Conservation (phyloP, 176 grass and related monocot genomes). For the Poa pratensis region DNA sequence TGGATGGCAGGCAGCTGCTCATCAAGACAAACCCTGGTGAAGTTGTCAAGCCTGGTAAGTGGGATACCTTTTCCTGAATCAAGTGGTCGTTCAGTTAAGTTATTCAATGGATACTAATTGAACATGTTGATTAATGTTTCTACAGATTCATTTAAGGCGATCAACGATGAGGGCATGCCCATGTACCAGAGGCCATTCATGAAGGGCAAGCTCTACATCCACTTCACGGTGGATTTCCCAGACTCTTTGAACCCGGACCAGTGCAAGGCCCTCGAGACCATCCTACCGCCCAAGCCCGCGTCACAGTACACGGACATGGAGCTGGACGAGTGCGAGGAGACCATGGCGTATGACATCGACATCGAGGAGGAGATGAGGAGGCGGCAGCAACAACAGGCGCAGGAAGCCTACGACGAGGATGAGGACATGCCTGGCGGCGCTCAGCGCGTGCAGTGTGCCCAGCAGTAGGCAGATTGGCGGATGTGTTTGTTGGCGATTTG, state of each 20-base stretch:
- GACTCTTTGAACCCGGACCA: constrained; percentile 64
- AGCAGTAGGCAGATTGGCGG: constrained; percentile 52
- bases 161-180: constrained; percentile 91
- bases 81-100: background rate
- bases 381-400: constrained; percentile 72
- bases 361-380: constrained; percentile 83
- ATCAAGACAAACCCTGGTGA: constrained; percentile 85
- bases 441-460: constrained; percentile 87
- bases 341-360: constrained; percentile 67
- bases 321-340: constrained; percentile 90
- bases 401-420: constrained; percentile 87
- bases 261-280: constrained; percentile 67
- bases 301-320: constrained; percentile 81
- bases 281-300: constrained; percentile 56
- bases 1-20: constrained; percentile 73
- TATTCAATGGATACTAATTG: background rate
- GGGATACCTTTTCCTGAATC: background rate
- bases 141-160: constrained; percentile 81
- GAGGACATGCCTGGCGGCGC: constrained; percentile 65
- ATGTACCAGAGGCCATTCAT: constrained; percentile 85
- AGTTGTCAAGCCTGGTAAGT: constrained; percentile 71
- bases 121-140: background rate
- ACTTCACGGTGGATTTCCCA: constrained; percentile 80
- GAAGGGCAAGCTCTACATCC: constrained; percentile 93
- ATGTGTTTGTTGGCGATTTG: background rate